A percentile compares a stretch with the other conserved stretches of the same genome.
Evolutionary conservation across 768 basidiomycete genomes (phyloP).

Genomic region (Leucocoprinus sp.): DNA sequence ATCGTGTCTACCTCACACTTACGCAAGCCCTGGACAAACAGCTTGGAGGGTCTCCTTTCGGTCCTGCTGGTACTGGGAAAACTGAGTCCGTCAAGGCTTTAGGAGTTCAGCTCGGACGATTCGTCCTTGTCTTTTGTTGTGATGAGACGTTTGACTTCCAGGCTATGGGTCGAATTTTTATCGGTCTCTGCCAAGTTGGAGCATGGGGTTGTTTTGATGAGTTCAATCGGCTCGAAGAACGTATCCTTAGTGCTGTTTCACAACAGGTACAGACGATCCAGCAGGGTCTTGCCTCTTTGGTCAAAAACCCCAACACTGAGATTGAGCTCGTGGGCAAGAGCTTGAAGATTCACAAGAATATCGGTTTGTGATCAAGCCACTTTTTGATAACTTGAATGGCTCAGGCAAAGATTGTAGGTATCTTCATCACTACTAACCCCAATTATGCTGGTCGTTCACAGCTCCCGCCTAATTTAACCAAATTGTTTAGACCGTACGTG

Average conservation of each 20-base stretch:
- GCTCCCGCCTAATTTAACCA: conserved; percentile 80
- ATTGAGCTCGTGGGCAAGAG: conserved; percentile 95
- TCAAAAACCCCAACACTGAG: conserved; percentile 78
- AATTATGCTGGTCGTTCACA: conserved; percentile 97
- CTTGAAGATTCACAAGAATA: conserved; percentile 88
- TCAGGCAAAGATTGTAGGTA: conserved; percentile 41
- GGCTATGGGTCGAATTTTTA: conserved; percentile 99
- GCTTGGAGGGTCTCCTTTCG: conserved; percentile 95
- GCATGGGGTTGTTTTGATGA: conserved; percentile 99
- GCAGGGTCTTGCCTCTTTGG: conserved; percentile 81
- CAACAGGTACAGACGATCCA: conserved; percentile 99
- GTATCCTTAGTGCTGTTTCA: conserved; percentile 95
- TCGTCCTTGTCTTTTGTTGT: conserved; percentile 99
- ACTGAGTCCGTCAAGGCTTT: conserved; percentile 99
- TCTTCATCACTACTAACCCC: conserved; percentile 99
- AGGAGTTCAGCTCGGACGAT: conserved; percentile 93
- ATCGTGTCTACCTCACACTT: conserved; percentile 91
- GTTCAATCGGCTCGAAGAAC: conserved; percentile 96
- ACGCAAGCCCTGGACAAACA: conserved; percentile 94
- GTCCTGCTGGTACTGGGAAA: conserved; percentile 97
- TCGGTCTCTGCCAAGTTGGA: conserved; percentile 97
- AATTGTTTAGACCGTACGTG: conserved; percentile 88
- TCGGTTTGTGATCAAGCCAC: conserved; percentile 42
- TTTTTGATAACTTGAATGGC: background rate
- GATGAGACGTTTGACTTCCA: conserved; percentile 99